A percentile compares a stretch with the other conserved stretches of the same genome.
Evolutionary conservation across 495 filamentous ascomycete species (phyloP).

Genomic region (Sordaria brevicollis): DNA sequence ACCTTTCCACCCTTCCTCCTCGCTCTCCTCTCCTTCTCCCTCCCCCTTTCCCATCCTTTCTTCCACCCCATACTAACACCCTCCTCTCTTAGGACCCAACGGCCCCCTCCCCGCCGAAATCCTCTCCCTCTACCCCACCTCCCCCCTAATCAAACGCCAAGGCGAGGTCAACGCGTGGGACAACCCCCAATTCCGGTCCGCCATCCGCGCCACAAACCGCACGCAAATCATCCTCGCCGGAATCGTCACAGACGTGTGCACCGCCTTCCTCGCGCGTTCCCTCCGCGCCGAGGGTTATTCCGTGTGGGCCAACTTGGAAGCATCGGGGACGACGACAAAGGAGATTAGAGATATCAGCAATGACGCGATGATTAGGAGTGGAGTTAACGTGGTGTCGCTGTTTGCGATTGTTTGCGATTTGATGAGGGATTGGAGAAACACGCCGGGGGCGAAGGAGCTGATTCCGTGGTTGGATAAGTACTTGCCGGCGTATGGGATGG

Average conservation of each 20-base stretch:
- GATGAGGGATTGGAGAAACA: constrained; percentile 69
- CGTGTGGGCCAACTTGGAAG: constrained; percentile 71
- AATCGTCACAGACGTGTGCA: constrained; percentile 72
- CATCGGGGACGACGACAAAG: constrained; percentile 36
- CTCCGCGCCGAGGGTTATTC: constrained; percentile 61
- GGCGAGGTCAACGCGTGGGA: constrained; percentile 80
- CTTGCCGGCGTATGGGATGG: constrained; percentile 32
- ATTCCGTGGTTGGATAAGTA: constrained; percentile 56
- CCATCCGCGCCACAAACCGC: constrained; percentile 53
- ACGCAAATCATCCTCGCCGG: constrained; percentile 65
- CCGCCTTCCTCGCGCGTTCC: constrained; percentile 62
- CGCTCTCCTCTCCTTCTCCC: not conserved
- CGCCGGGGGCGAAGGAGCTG: constrained; percentile 52
- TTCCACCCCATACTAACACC: not conserved
- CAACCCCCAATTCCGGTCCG: constrained; percentile 57
- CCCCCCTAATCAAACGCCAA: constrained; percentile 55
- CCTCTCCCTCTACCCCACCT: constrained; percentile 53
- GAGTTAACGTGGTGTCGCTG: constrained; percentile 53
- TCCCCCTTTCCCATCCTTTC: not conserved
- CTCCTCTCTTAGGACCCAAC: constrained; percentile 42
- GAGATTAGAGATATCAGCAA: constrained; percentile 46
- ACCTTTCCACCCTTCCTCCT: not conserved
- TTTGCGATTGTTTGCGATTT: constrained; percentile 63
- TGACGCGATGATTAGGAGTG: constrained; percentile 52
- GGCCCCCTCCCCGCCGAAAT: constrained; percentile 65